Base-by-base conservation (phyloP, 345 rosid genomes). In the Fremontodendron californicum region DNA sequence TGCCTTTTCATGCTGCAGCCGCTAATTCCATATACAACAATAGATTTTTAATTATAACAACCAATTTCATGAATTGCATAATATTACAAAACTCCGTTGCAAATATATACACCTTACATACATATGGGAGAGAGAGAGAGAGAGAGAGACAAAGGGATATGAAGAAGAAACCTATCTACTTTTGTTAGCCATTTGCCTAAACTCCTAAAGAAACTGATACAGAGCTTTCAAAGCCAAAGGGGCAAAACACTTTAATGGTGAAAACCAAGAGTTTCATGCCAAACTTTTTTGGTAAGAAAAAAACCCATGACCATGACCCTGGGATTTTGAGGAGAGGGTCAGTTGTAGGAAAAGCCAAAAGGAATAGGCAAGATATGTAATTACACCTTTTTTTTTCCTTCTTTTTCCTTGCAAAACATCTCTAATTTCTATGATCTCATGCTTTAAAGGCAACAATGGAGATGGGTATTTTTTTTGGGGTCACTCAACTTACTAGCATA, bases 21-120 rank as follows among this genome's bases (percentile, higher is more conserved):
- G 37, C 55, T 43, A 15, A 12, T 29, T 46, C 23, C 39, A 69
- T 23, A 69, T 2, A 69, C 55, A 45, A 48, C 3, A 5, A 45
- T 6, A 70, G 21, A 40, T 13, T 45, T 45, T 69, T 58, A 15
- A 57, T 40, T 27, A 74, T 46, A 62, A 31, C 60, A 62, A 60
- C 40, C 69, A 62, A 31, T 75, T 46, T 49, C 33, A 43, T 8
- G 52, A 25, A 74, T 37, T 60, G 67, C 55, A 75, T 29, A 48
- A 62, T 45, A 75, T 46, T 75, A 46, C 71, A 75, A 75, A 74
- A 75, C 46, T 75, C 33, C 63, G 57, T 62, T 42, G 29, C 45
- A 48, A 25, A 75, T 75, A 75, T 63, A 75, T 71, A 63, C n/a
- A n/a, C n/a, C n/a, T 75, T 63, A 62, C 70, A 63, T 75, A 75